phyloP scores from a whole-genome alignment of 75 land plant genomes.

The Chamaecyparis obtusa region DNA sequence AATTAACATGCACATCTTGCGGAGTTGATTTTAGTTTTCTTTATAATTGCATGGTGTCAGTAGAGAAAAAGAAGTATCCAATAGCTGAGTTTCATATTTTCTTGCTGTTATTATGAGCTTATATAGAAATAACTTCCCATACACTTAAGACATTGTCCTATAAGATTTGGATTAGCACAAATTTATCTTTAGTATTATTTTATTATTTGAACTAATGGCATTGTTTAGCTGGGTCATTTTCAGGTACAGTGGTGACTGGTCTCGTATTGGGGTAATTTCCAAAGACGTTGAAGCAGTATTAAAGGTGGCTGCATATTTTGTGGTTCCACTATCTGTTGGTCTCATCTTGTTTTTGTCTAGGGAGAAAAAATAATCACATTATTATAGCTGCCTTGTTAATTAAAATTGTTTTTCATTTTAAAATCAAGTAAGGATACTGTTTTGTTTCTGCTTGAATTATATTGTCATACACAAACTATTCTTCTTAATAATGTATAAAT shows the following conservation, averaged over 20 bases:
- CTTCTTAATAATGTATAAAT: neutral
- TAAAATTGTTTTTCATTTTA: neutral
- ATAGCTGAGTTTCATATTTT: neutral
- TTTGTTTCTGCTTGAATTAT: neutral
- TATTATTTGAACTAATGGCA: neutral
- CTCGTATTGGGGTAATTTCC: constrained; percentile 82
- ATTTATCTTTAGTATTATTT: neutral
- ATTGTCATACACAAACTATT: neutral
- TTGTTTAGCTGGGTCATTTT: neutral
- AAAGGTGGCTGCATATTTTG: constrained; percentile 54
- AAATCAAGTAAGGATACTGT: neutral
- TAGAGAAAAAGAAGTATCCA: neutral
- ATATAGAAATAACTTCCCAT: neutral
- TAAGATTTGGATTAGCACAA: neutral
- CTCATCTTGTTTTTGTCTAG: constrained; percentile 24
- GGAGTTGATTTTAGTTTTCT: neutral
- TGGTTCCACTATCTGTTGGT: constrained; percentile 64
- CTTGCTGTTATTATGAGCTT: neutral
- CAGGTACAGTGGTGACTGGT: constrained; percentile 97
- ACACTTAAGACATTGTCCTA: neutral
- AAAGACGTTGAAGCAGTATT: constrained; percentile 62
- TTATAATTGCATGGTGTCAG: neutral
- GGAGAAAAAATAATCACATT: neutral
- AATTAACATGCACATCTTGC: neutral
- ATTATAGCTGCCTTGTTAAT: neutral